These are phyloP conservation scores for Dictyostelium citrinum DNA, from an alignment of 78 protist genomes.

Conservation along the genomic window DNA sequence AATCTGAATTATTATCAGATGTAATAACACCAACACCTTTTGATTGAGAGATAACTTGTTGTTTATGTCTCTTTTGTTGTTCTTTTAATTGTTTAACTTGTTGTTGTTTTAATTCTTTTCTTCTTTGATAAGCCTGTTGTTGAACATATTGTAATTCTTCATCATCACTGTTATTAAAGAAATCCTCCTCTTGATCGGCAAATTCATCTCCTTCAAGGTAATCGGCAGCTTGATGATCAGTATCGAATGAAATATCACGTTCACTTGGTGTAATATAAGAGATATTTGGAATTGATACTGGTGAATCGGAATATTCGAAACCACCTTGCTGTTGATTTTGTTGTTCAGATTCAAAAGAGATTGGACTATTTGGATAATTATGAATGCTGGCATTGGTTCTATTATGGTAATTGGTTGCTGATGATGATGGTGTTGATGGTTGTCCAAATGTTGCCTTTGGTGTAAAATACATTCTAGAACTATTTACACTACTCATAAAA, in stretches of 20 bases:
- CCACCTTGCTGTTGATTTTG: background rate
- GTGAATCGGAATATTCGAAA: conserved; percentile 8
- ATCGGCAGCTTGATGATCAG: background rate
- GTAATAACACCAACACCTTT: background rate
- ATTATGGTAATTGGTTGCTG: background rate
- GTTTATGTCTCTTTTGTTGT: background rate
- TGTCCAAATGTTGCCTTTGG: background rate
- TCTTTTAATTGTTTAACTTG: background rate
- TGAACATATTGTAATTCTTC: background rate
- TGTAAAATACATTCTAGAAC: background rate
- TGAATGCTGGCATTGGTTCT: background rate
- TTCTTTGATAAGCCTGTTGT: background rate
- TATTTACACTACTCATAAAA: background rate
- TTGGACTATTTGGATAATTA: conserved; percentile 18
- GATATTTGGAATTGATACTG: conserved; percentile 24
- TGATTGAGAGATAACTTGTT: background rate
- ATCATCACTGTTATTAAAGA: background rate
- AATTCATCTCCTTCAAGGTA: background rate
- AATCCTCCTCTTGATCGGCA: background rate
- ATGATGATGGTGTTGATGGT: conserved; percentile 10
- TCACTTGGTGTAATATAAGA: conserved; percentile 10
- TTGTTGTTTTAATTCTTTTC: background rate
- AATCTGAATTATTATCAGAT: background rate
- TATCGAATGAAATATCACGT: conserved; percentile 15
- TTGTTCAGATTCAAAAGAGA: background rate